Conservation (phyloP, 2,329 filamentous ascomycete genomes). For the Tothia fuscella region DNA sequence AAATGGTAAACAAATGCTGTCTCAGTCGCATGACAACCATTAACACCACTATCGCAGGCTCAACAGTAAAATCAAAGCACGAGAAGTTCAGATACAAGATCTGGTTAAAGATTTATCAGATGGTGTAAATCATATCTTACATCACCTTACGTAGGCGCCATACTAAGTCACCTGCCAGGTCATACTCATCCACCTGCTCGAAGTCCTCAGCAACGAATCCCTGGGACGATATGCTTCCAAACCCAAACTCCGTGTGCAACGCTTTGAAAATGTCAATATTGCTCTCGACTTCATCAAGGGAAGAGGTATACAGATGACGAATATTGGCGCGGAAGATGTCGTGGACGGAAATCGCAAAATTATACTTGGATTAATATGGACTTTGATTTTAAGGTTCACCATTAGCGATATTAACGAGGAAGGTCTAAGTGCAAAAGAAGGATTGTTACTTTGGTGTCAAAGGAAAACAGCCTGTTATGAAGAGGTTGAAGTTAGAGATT, state of each 20-base stretch:
- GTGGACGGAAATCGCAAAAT: slow-evolving; percentile 98
- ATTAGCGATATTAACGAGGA: slow-evolving; percentile 98
- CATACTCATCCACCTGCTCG: slow-evolving; percentile 89
- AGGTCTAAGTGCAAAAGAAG: slow-evolving; percentile 95
- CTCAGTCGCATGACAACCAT: slow-evolving; percentile 5
- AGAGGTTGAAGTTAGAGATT: slow-evolving; percentile 89
- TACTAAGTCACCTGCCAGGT: slow-evolving; percentile 43
- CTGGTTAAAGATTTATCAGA: slow-evolving; percentile 84
- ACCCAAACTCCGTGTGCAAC: slow-evolving; percentile 90
- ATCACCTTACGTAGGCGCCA: neutral
- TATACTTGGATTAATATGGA: slow-evolving; percentile 95
- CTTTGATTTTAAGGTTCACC: slow-evolving; percentile 91
- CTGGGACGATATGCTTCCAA: slow-evolving; percentile 94
- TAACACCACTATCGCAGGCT: slow-evolving; percentile 47
- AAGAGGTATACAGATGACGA: slow-evolving; percentile 90
- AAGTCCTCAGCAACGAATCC: slow-evolving; percentile 88
- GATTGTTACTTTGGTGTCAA: slow-evolving; percentile 91
- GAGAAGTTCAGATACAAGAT: slow-evolving; percentile 71
- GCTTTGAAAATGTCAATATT: slow-evolving; percentile 96
- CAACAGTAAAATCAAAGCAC: slow-evolving; percentile 80
- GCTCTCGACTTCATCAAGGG: slow-evolving; percentile 87
- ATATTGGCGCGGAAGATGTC: slow-evolving; percentile 95
- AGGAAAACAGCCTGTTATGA: slow-evolving; percentile 98
- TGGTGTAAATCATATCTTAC: slow-evolving; percentile 52
- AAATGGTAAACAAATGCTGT: slow-evolving; percentile 72